A percentile compares a stretch with the other conserved stretches of the same genome.
Evolutionary conservation across 129 eudicot species (phyloP).

Genomic region (Dittrichia graveolens): DNA sequence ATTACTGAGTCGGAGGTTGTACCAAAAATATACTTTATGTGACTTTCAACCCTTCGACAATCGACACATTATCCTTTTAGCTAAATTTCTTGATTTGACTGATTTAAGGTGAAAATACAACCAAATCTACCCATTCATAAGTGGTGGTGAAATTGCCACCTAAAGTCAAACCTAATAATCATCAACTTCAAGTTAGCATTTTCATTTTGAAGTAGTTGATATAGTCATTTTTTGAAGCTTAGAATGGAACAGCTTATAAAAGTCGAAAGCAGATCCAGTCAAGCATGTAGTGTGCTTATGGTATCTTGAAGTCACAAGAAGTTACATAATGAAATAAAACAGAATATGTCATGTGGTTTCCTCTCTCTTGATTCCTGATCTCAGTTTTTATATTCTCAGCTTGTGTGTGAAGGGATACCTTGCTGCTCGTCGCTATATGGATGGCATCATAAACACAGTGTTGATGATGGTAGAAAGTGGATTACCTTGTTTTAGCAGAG

Average conservation of each 20-base stretch:
- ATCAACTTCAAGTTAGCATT: too few relatives aligned
- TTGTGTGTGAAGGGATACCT: constrained; percentile 98
- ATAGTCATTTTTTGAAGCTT: too few relatives aligned
- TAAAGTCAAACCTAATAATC: too few relatives aligned
- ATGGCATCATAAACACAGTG: constrained; percentile 87
- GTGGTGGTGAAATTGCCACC: too few relatives aligned
- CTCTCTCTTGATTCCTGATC: constrained; percentile 2
- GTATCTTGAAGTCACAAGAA: too few relatives aligned
- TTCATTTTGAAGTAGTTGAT: too few relatives aligned
- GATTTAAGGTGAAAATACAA: neutral
- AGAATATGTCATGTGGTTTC: neutral
- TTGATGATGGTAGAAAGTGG: constrained; percentile 90
- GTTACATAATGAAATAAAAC: neutral
- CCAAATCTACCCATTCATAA: neutral
- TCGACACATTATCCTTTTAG: neutral
- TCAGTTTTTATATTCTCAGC: constrained; percentile 41
- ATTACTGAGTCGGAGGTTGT: too few relatives aligned
- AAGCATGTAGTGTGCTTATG: too few relatives aligned
- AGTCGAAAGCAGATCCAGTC: too few relatives aligned
- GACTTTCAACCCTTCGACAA: neutral
- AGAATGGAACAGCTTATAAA: too few relatives aligned
- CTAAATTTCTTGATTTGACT: neutral
- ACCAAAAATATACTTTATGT: neutral
- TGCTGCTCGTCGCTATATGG: constrained; percentile 93
- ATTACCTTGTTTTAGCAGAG: constrained; percentile 98